Evolutionary conservation across 2,329 filamentous ascomycete species (phyloP), one percentile per base, ranked within the genome.

Genomic region (Colletotrichum sp.): DNA sequence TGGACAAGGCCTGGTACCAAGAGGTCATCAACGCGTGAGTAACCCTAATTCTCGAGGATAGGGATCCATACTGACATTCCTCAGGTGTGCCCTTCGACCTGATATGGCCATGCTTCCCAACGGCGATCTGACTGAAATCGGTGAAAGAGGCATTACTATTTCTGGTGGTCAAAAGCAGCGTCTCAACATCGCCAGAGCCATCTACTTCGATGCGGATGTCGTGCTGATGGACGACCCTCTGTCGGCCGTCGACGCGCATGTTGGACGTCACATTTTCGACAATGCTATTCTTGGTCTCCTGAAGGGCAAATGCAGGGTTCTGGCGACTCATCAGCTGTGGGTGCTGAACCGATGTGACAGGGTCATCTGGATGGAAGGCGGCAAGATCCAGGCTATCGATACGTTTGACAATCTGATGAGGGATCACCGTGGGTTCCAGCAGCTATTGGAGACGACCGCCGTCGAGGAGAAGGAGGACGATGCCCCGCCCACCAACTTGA

Each of bases 111-210:
- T 98, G 92, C 89, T 99, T n/a, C 96, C 96, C 0, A 92, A 94
- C 73, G 95, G 95, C 16, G 97, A 99, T 80, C 85, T 91, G 80
- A 99, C 96, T 0, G 96, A 99, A 83, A 98, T 99, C 81, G 97
- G 96, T 30, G 97, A 99, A 84, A 93, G 96, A 77, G 96, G 97
- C 69, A 98, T 99, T 81, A 99, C 96, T 1, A 94, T 99, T 2
- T 98, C 96, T 21, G 96, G 97, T 72, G 96, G 96, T 3, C 96
- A 99, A 84, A 98, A 98, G 84, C 96, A 98, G 84, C 92, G 97
- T 13, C 88, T 98, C 79, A 99, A 98, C 82, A 98, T 99, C 81
- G 97, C 97, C 21, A 91, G 97, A 65, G 92, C 93, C 76, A 94
- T 94, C 78, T 90, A 96, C 86, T 94, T 93, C 76, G 88, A 94